These are phyloP conservation scores for Vanilla planifolia DNA, from an alignment of 106 monocot species.

Conservation along the genomic window DNA sequence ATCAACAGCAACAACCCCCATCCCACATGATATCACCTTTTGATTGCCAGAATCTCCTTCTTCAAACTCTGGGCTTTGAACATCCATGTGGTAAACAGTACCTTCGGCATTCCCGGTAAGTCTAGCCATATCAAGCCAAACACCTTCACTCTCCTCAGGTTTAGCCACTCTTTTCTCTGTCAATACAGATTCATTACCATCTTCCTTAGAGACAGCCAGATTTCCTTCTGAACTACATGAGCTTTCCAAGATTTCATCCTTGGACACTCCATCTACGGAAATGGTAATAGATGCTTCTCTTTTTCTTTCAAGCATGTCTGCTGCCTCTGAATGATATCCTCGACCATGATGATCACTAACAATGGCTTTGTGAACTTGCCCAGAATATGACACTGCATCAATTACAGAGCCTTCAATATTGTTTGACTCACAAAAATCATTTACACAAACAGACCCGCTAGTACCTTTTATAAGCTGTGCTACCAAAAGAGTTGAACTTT, in stretches of 20 bases:
- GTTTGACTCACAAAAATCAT: too few species aligned
- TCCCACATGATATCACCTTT: neutral
- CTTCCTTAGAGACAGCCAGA: neutral
- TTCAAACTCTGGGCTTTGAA: neutral
- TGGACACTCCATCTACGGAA: neutral
- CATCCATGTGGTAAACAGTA: neutral
- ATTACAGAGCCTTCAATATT: too few species aligned
- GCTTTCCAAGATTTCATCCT: neutral
- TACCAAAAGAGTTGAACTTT: neutral
- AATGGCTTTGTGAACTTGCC: too few species aligned
- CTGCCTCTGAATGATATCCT: too few species aligned
- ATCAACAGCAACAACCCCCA: neutral
- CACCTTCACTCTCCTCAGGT: slow-evolving; percentile 1
- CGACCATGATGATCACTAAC: too few species aligned
- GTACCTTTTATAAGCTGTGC: neutral
- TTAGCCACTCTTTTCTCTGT: neutral
- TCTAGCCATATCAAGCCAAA: neutral
- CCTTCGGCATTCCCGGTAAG: neutral
- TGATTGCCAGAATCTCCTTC: neutral
- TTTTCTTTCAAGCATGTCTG: slow-evolving; percentile 4
- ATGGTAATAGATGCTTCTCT: neutral
- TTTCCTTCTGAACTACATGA: neutral
- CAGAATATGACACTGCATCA: too few species aligned
- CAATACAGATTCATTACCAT: neutral
- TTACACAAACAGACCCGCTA: neutral